Evolutionary conservation across 1,284 basidiomycete genomes (phyloP), one percentile per base, ranked within the genome.

Genomic region (Naganishia sp.): DNA sequence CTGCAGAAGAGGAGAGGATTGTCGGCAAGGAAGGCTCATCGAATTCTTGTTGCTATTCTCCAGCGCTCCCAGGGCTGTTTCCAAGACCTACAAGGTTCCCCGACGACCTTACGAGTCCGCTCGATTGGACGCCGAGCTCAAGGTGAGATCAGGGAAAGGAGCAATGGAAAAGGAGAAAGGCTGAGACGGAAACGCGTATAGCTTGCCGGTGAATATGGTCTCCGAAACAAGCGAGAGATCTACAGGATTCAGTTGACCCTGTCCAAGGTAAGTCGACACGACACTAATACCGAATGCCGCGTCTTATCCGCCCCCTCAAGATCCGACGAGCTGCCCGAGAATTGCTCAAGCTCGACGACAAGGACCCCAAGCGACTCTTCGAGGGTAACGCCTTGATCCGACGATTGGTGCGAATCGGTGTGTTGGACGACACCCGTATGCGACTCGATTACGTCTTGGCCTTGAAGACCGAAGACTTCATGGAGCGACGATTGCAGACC

Each of bases 321-420:
- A 99, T 99, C 81, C 94, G 95, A 86, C 94, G 96, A 90, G 96
- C 95, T 70, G 96, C 95, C 73, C 95, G 95, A 90, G 95, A 99
- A 85, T 90, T 99, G 72, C 90, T 99, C 83, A 99, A 99, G 87
- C 93, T 99, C 83, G 95, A 99, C 77, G 90, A 90, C 83, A 99
- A 99, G 83, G 96, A 99, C 84, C 94, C 95, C 79, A 99, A 98
- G 86, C 92, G 96, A 83, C 91, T 99, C 71, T 99, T 99, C 86
- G 96, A 99, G 85, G 84, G 81, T 73, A 99, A 99, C 83, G 95
- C 95, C 79, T 88, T 99, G 76, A 99, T 99, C 82, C 94, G 94
- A 76, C 93, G 95, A 83, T 89, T 98, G 73, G 94, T 99, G 66
- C 94, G 95, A 79, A 98, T 99, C 77, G 95, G 95, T 87, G 95